These are phyloP conservation scores for Microdochium trichocladiopsis DNA, from an alignment of 2,329 filamentous ascomycete species.

Conservation along the genomic window DNA sequence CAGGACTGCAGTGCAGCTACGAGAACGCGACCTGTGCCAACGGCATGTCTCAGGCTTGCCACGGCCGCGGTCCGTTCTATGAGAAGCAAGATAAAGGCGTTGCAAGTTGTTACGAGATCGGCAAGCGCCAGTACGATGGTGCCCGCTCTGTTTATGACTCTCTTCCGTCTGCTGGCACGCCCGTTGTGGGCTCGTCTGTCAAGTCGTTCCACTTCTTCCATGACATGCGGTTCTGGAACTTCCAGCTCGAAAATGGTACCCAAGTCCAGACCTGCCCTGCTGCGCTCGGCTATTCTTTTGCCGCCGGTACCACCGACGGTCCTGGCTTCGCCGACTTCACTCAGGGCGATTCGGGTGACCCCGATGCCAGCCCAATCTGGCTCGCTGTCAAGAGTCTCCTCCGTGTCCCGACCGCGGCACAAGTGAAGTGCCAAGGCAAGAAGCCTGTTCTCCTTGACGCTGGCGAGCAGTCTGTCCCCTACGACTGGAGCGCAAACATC, in stretches of 20 bases:
- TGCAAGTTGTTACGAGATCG: conserved; percentile 72
- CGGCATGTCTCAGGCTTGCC: conserved; percentile 60
- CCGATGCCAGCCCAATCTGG: conserved; percentile 72
- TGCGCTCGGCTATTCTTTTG: conserved; percentile 82
- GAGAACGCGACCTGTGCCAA: conserved; percentile 73
- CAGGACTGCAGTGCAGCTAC: conserved; percentile 60
- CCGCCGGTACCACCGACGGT: conserved; percentile 82
- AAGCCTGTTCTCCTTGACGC: conserved; percentile 86
- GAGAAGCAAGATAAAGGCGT: conserved; percentile 61
- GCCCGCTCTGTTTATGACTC: conserved; percentile 45
- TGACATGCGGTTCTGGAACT: conserved; percentile 68
- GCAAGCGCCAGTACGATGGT: conserved; percentile 56
- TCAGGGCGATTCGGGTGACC: conserved; percentile 66
- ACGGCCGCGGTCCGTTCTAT: conserved; percentile 63
- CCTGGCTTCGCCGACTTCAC: conserved; percentile 87
- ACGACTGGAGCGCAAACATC: conserved; percentile 82
- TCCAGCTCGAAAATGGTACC: conserved; percentile 65
- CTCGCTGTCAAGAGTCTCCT: conserved; percentile 63
- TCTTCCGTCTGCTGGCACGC: conserved; percentile 35
- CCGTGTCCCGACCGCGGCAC: conserved; percentile 59
- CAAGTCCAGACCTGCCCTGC: conserved; percentile 72
- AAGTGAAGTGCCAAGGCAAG: conserved; percentile 67
- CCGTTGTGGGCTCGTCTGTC: conserved; percentile 58
- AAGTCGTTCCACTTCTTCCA: conserved; percentile 76
- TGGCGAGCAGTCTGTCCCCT: conserved; percentile 66